Base-by-base conservation (phyloP, 331 rosid genomes). In the Saraca asoca region DNA sequence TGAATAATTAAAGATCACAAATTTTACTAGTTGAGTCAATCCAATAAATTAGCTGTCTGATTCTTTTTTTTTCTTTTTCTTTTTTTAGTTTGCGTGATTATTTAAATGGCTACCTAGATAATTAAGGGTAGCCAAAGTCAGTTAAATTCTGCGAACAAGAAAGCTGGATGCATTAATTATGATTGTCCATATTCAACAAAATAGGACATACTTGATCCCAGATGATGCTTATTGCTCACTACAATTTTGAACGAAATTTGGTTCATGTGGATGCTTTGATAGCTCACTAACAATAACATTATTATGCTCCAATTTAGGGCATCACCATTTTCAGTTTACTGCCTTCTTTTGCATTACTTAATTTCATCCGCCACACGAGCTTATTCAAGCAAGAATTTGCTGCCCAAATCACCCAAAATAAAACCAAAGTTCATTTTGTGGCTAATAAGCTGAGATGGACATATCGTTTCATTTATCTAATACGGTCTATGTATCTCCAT, bases 291-390 rank as follows among this genome's bases (percentile, higher is more conserved):
- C 61, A 19, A 45, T 42, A 64, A 45, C 43, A 66, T 50, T 78
- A 13, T 34, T 29, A 45, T 19, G 49, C 60, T 66, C 54, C 62
- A 64, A 77, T 41, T 63, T 75, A 58, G 66, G 61, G 51, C 4
- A 76, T 33, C 69, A 19, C 37, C 67, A 70, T 46, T 52, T 75
- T 75, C 34, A 65, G 39, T 51, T 79, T 72, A 70, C 63, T 71
- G 49, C 48, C 66, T 59, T 44, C 51, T 55, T 37, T 48, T 54
- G 69, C 51, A 57, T 64, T 49, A 57, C 56, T 42, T 56, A 38
- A 35, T 70, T 76, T 68, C 63, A 75, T 66, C 45, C 56, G 19
- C 48, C 73, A 18, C 64, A 50, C 16, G 24, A 59, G 52, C 70
- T 58, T 50, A 51, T 12, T 76, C 37, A 37, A 81, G 50, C 53